These are phyloP conservation scores for Tylopilus vinaceipallidus DNA, from an alignment of 768 basidiomycete species.

Conservation along the genomic window DNA sequence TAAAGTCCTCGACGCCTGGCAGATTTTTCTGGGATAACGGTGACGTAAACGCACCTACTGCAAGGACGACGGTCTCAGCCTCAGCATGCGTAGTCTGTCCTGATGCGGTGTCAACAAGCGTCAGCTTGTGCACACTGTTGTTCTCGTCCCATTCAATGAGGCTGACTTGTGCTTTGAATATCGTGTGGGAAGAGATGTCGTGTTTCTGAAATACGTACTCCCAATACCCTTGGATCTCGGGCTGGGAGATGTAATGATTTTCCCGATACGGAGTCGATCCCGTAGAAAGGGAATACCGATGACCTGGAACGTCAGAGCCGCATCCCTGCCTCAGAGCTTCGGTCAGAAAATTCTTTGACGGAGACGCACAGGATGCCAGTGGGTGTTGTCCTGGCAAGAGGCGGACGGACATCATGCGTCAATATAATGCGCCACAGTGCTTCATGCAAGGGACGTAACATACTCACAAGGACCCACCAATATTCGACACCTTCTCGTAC, in stretches of 20 bases:
- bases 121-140: slow-evolving; percentile 41
- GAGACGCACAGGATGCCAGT: slow-evolving; percentile 2
- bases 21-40: neutral
- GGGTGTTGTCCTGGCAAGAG: slow-evolving; percentile 1
- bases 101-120: slow-evolving; percentile 31
- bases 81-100: slow-evolving; percentile 29
- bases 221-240: slow-evolving; percentile 30
- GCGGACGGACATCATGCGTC: neutral
- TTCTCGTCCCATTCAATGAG: slow-evolving; percentile 48
- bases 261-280: neutral
- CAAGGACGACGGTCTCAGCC: slow-evolving; percentile 2
- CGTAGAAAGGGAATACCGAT: slow-evolving; percentile 1
- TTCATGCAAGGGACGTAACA: neutral
- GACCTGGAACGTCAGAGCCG: neutral
- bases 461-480: neutral
- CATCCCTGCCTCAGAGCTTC: neutral
- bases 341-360: neutral
- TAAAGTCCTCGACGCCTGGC: slow-evolving; percentile 32
- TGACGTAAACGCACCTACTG: slow-evolving; percentile 4
- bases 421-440: too few relatives aligned
- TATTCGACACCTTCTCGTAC: neutral
- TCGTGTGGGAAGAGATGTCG: slow-evolving; percentile 34
- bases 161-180: slow-evolving; percentile 30
- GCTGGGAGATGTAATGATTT: slow-evolving; percentile 3
- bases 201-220: slow-evolving; percentile 45